Evolutionary conservation across 2,329 filamentous ascomycete species (phyloP).

Genomic region (Sporothrix globosa): DNA sequence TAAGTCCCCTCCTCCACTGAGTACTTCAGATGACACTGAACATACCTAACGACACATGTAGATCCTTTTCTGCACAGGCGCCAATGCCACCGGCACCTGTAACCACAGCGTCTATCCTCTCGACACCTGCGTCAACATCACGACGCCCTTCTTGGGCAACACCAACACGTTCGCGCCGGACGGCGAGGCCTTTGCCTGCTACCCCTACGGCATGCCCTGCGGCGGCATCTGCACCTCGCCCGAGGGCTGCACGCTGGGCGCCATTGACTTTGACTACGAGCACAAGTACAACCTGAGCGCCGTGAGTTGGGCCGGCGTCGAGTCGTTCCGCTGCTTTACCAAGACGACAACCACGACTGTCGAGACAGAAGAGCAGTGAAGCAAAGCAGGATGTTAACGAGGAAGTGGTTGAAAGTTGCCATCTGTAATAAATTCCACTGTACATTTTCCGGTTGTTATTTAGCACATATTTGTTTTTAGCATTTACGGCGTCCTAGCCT

Average conservation of each 20-base stretch:
- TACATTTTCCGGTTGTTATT: not conserved
- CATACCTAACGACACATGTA: constrained; percentile 36
- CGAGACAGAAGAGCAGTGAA: not conserved
- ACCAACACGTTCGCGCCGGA: constrained; percentile 58
- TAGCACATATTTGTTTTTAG: not conserved
- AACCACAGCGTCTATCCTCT: constrained; percentile 50
- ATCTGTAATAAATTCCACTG: constrained; percentile 3
- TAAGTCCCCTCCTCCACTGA: constrained; percentile 44
- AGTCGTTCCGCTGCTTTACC: constrained; percentile 46
- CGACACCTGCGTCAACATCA: constrained; percentile 52
- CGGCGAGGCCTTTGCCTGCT: constrained; percentile 54
- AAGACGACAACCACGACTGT: constrained; percentile 32
- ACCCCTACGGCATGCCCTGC: constrained; percentile 50
- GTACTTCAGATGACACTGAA: not conserved
- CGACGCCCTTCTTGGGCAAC: constrained; percentile 43
- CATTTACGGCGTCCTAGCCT: not conserved
- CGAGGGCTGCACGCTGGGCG: constrained; percentile 57
- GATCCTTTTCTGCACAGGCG: constrained; percentile 56
- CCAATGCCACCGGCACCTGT: constrained; percentile 55
- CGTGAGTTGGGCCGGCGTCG: constrained; percentile 51
- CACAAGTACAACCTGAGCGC: constrained; percentile 54
- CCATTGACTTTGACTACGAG: constrained; percentile 50
- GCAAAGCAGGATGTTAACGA: not conserved
- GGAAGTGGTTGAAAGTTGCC: not conserved
- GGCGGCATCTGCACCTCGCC: constrained; percentile 53